Base-by-base conservation (phyloP, 805 yeast genomes). In the Maudiozyma serrabonitensis region DNA sequence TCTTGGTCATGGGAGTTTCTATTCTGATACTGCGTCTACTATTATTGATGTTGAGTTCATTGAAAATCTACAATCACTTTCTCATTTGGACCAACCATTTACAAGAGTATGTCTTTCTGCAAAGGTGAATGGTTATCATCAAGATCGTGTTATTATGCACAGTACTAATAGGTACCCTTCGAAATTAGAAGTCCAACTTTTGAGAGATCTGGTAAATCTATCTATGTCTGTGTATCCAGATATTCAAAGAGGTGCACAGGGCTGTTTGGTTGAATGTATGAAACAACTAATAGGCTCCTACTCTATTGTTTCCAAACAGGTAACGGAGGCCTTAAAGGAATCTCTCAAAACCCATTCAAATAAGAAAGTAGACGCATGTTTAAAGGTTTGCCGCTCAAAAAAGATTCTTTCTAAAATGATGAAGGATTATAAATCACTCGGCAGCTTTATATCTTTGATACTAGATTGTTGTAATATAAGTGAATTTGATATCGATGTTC, bases 41-140 rank as follows among this genome's bases (percentile, higher is more conserved):
- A 69, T 70, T 37, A 70, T 82, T 34, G 78, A 79, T 44, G 78
- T 80, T 51, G 71, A 74, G 0, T 80, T 76, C 58, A 71, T 83
- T 48, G 76, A 76, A 43, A 74, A 75, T 38, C 70, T 80, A 9
- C 90, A 84, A 58, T 71, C 78, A n/a, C 68, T 86, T 4, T 76
- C 83, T 5, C 80, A 85, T 42, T 64, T 79, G 19, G 69, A 79
- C 6, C 81, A 83, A 51, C 87, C 89, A 1, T 83, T 73, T 54
- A 89, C 98, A 0, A 79, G 96, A 60, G 75, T 87, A 0, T 75
- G 85, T 1, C 62, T 88, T n/a, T 95, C 86, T 2, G 78, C 86
- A 0, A 75, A 95, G 48, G 72, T 88, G 13, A 84, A 81, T 48
- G 69, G 81, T 15, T 84, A 80, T 54, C 96, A 90, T 55, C 78